phyloP scores from a whole-genome alignment of 139 green algal species.

The Zygnema cylindricum region DNA sequence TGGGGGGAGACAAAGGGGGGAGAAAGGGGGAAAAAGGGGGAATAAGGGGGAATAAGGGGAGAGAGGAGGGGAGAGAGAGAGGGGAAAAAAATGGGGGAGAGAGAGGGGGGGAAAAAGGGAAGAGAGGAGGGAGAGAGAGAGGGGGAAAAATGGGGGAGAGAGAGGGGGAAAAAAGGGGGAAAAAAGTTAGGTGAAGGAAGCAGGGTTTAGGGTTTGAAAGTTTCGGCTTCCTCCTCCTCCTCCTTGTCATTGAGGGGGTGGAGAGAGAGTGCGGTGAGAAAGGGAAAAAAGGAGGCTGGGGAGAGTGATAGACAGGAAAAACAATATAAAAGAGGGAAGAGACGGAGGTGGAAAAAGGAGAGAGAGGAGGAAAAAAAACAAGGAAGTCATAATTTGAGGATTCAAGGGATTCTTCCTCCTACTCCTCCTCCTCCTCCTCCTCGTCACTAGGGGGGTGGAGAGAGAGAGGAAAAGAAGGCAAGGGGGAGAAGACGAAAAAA shows the following conservation, averaged over 20 bases:
- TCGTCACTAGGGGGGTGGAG: too few species aligned
- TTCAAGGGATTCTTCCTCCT: too few species aligned
- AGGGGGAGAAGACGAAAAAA: too few species aligned
- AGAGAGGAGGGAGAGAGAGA: background rate
- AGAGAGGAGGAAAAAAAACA: too few species aligned
- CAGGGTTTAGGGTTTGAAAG: background rate
- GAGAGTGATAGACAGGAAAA: background rate
- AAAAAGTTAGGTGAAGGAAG: background rate
- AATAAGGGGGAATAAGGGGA: background rate
- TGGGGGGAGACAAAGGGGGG: background rate
- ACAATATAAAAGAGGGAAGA: background rate
- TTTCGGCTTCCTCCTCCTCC: background rate
- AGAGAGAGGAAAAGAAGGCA: too few species aligned
- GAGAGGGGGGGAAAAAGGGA: background rate
- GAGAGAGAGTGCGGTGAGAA: background rate
- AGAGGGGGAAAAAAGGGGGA: background rate
- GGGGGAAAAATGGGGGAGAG: background rate
- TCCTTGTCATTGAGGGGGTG: background rate
- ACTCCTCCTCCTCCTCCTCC: too few species aligned
- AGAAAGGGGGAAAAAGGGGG: background rate
- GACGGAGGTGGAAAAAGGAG: background rate
- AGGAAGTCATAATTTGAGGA: too few species aligned
- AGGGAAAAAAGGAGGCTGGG: background rate
- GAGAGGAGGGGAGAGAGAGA: background rate
- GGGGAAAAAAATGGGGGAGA: background rate